phyloP scores from a whole-genome alignment of 805 yeast species.

The Myxozyma neglecta region DNA sequence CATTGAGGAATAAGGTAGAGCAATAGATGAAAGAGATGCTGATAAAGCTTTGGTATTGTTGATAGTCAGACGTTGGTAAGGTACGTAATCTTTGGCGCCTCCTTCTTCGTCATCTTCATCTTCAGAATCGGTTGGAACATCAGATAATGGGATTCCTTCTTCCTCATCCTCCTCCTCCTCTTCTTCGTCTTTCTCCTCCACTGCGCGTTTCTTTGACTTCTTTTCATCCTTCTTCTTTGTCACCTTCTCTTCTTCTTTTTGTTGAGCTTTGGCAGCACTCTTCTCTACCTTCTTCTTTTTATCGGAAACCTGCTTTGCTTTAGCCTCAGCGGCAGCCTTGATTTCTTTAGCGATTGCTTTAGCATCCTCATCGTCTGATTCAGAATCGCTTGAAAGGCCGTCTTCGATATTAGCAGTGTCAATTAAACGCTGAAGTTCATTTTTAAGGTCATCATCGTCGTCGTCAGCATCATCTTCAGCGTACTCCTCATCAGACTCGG shows the following conservation, averaged over 20 bases:
- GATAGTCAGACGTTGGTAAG: conserved; percentile 83
- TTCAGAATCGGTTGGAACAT: conserved; percentile 38
- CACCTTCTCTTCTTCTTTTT: conserved; percentile 40
- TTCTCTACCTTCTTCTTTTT: conserved; percentile 56
- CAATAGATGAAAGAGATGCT: conserved; percentile 38
- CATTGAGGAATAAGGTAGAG: conserved; percentile 58
- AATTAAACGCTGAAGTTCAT: conserved; percentile 33
- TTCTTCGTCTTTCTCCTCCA: conserved; percentile 49
- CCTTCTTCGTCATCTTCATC: conserved; percentile 88
- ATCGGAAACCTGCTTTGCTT: conserved; percentile 48
- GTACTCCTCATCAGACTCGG: conserved; percentile 14
- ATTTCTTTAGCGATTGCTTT: conserved; percentile 31
- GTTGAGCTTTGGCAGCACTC: conserved; percentile 36
- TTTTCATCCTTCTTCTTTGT: conserved; percentile 41
- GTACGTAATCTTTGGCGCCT: conserved; percentile 92
- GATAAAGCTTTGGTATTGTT: conserved; percentile 77
- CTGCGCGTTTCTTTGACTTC: conserved; percentile 44
- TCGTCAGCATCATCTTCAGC: conserved; percentile 25
- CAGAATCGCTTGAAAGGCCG: conserved; percentile 35
- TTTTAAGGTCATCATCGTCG: conserved; percentile 41
- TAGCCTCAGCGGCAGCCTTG: conserved; percentile 44
- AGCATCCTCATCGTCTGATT: conserved; percentile 42
- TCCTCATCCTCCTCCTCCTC: conserved; percentile 49
- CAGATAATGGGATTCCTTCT: conserved; percentile 42
- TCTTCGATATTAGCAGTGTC: conserved; percentile 35